Percentiles rank a stretch among this genome's conserved stretches.
phyloP scores from a whole-genome alignment of 768 basidiomycete species.

The Pisolithus marmoratus region DNA sequence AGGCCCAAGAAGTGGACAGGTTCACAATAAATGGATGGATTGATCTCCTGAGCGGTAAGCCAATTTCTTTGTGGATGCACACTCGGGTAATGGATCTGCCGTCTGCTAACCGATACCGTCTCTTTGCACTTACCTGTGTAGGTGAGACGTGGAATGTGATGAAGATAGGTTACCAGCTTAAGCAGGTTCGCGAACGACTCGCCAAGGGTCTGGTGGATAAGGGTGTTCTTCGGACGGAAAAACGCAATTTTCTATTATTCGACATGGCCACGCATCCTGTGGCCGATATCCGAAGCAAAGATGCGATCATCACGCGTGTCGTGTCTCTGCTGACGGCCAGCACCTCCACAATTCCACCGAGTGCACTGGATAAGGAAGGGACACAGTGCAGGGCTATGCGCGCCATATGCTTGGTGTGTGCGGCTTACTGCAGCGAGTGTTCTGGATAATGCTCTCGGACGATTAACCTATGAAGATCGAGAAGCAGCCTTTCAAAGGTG shows the following conservation, averaged over 20 bases:
- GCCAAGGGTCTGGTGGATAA: constrained; percentile 98
- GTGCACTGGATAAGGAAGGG: constrained; percentile 70
- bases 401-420: constrained; percentile 81
- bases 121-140: constrained; percentile 25
- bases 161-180: constrained; percentile 99
- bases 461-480: constrained; percentile 86
- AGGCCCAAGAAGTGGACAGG: constrained; percentile 48
- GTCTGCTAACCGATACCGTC: not conserved
- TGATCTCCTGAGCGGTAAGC: constrained; percentile 81
- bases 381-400: constrained; percentile 76
- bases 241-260: constrained; percentile 96
- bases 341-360: constrained; percentile 72
- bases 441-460: constrained; percentile 87
- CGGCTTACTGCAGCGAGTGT: constrained; percentile 94
- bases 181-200: constrained; percentile 95
- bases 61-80: no score
- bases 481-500: constrained; percentile 91
- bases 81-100: not conserved
- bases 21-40: constrained; percentile 89
- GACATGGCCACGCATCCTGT: constrained; percentile 99
- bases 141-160: constrained; percentile 99
- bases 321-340: constrained; percentile 75
- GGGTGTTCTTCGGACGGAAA: constrained; percentile 97
- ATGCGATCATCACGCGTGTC: constrained; percentile 71
- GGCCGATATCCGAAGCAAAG: constrained; percentile 88